These are phyloP conservation scores for Populus hybrid DNA, from an alignment of 441 rosid genomes.

Conservation along the genomic window DNA sequence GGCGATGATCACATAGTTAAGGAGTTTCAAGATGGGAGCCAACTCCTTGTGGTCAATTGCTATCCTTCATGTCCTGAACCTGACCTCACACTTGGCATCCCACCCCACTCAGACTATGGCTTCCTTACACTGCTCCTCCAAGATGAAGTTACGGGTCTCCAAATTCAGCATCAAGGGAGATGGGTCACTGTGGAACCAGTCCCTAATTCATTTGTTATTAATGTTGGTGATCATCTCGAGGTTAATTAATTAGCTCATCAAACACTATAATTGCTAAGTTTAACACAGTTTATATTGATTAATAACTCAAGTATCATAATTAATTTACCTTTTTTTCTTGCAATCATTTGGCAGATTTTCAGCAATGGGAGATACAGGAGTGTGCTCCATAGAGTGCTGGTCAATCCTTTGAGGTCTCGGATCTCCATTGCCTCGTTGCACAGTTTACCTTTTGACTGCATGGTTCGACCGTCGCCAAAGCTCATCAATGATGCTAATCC, in stretches of 20 bases:
- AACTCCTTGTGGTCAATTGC: slow-evolving; percentile 63
- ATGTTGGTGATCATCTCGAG: slow-evolving; percentile 94
- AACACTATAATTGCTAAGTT: background rate
- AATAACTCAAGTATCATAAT: background rate
- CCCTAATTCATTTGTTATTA: slow-evolving; percentile 65
- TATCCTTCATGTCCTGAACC: slow-evolving; percentile 91
- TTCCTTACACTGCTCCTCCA: slow-evolving; percentile 85
- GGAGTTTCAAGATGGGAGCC: slow-evolving; percentile 60
- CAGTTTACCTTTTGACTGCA: slow-evolving; percentile 42
- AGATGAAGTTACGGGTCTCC: slow-evolving; percentile 74
- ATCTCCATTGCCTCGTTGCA: slow-evolving; percentile 77
- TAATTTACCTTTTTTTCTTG: background rate
- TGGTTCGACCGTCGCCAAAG: slow-evolving; percentile 46
- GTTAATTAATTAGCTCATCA: slow-evolving; percentile 27
- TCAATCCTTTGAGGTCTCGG: slow-evolving; percentile 50
- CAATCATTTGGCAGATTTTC: slow-evolving; percentile 44
- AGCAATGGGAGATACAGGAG: slow-evolving; percentile 92
- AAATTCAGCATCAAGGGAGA: slow-evolving; percentile 44
- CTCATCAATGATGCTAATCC: slow-evolving; percentile 51
- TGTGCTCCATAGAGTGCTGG: slow-evolving; percentile 72
- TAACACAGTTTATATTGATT: background rate
- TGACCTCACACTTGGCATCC: slow-evolving; percentile 80
- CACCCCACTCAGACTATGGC: slow-evolving; percentile 90
- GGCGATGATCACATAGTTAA: slow-evolving; percentile 32
- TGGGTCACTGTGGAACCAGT: slow-evolving; percentile 81